Conservation (phyloP, 1,139 yeast genomes). For the Sugiyamaella japonica region DNA sequence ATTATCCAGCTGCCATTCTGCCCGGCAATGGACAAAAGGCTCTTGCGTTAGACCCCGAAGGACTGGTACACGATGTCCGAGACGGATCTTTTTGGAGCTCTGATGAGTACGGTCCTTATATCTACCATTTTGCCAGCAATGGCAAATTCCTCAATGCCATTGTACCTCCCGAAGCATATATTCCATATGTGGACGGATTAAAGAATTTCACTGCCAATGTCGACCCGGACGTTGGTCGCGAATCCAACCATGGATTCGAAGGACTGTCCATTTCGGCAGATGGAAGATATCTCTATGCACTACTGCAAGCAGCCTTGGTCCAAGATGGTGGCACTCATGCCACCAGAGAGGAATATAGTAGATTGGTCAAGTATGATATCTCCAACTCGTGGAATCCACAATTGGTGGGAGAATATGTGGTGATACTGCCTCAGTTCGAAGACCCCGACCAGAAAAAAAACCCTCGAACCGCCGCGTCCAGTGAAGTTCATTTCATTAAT, state of each 20-base stretch:
- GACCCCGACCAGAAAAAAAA: slow-evolving; percentile 26
- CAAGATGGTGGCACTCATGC: slow-evolving; percentile 29
- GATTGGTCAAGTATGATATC: slow-evolving; percentile 23
- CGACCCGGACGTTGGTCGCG: slow-evolving; percentile 27
- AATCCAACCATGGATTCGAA: slow-evolving; percentile 25
- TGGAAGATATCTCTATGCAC: slow-evolving; percentile 22
- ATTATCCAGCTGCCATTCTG: slow-evolving; percentile 24
- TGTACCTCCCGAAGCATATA: slow-evolving; percentile 27
- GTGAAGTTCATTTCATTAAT: slow-evolving; percentile 25
- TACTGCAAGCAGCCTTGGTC: slow-evolving; percentile 25
- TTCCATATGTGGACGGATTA: slow-evolving; percentile 21
- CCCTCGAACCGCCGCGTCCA: slow-evolving; percentile 25
- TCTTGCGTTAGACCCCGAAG: slow-evolving; percentile 22
- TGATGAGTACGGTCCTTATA: slow-evolving; percentile 28
- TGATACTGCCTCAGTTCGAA: slow-evolving; percentile 23
- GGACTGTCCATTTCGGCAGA: slow-evolving; percentile 25
- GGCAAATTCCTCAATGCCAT: slow-evolving; percentile 22
- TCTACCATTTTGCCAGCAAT: slow-evolving; percentile 21
- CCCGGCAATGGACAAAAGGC: slow-evolving; percentile 15
- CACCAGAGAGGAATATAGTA: slow-evolving; percentile 25
- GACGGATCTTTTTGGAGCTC: slow-evolving; percentile 26
- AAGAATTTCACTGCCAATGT: slow-evolving; percentile 22
- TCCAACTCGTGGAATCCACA: slow-evolving; percentile 16
- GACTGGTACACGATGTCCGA: slow-evolving; percentile 22
- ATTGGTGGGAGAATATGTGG: slow-evolving; percentile 25